These are phyloP conservation scores for Eutypa lata DNA, from an alignment of 2,329 filamentous ascomycete species.

Conservation along the genomic window DNA sequence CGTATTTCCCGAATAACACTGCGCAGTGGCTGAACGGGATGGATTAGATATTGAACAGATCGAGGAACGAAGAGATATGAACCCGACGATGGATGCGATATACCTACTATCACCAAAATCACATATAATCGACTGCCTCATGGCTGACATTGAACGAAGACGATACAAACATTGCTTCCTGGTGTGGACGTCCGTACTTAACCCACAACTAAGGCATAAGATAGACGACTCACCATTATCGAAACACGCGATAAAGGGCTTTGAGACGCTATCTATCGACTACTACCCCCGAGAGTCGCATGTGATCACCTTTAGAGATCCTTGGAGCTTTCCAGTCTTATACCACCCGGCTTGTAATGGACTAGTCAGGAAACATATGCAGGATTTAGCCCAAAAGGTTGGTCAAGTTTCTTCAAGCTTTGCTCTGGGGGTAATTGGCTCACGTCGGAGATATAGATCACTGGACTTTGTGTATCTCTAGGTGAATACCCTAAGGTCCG, in stretches of 20 bases:
- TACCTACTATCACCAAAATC: conserved; percentile 85
- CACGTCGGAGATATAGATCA: conserved; percentile 53
- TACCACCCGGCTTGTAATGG: conserved; percentile 89
- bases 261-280: conserved; percentile 80
- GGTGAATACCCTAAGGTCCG: conserved; percentile 92
- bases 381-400: conserved; percentile 84
- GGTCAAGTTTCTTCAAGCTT: neutral
- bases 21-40: conserved; percentile 18
- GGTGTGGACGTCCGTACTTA: conserved; percentile 79
- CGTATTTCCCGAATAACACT: conserved; percentile 12
- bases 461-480: conserved; percentile 83
- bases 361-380: conserved; percentile 78
- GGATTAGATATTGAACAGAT: conserved; percentile 85
- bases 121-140: conserved; percentile 88
- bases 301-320: conserved; percentile 86
- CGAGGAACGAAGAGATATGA: conserved; percentile 77
- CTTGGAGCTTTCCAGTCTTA: conserved; percentile 90
- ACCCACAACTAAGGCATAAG: conserved; percentile 66
- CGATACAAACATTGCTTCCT: conserved; percentile 78
- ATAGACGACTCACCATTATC: conserved; percentile 69
- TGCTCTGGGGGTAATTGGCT: conserved; percentile 5
- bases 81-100: conserved; percentile 89
- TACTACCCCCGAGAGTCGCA: conserved; percentile 90
- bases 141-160: conserved; percentile 84
- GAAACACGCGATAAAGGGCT: conserved; percentile 72